Evolutionary conservation across 1,284 basidiomycete genomes (phyloP).

Genomic region (Ganoderma lingzhi): DNA sequence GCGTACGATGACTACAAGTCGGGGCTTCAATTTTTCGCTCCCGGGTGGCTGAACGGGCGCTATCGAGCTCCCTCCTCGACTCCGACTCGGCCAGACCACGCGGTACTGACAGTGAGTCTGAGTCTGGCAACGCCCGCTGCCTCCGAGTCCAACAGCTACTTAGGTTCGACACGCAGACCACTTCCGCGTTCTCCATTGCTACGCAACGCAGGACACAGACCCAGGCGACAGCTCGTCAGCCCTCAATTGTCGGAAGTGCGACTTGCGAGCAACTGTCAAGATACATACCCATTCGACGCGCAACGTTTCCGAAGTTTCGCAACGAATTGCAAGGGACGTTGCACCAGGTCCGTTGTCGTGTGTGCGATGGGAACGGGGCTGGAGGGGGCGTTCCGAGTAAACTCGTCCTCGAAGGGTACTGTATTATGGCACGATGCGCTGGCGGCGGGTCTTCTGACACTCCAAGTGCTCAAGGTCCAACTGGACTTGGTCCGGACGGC

Average conservation of each 20-base stretch:
- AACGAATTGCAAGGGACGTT: background rate
- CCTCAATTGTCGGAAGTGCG: background rate
- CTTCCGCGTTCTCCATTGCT: background rate
- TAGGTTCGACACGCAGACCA: background rate
- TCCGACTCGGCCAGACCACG: background rate
- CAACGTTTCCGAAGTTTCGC: background rate
- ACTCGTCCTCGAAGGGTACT: background rate
- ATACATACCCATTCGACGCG: background rate
- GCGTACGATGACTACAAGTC: constrained; percentile 30
- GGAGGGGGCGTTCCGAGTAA: background rate
- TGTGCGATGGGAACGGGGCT: background rate
- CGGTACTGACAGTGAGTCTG: too few relatives aligned
- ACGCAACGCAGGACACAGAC: background rate
- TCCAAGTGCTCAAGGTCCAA: background rate
- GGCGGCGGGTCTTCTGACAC: background rate
- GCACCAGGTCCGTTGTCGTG: background rate
- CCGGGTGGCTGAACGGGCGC: constrained; percentile 36
- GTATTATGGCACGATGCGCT: background rate
- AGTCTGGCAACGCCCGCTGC: background rate
- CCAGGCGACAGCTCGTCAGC: background rate
- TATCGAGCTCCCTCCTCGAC: background rate
- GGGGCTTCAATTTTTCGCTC: constrained; percentile 33
- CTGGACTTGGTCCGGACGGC: background rate
- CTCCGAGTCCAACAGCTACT: background rate
- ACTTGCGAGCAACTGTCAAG: background rate